Evolutionary conservation across 176 grass and related monocot species (phyloP).

Genomic region (Raddia distichophylla): DNA sequence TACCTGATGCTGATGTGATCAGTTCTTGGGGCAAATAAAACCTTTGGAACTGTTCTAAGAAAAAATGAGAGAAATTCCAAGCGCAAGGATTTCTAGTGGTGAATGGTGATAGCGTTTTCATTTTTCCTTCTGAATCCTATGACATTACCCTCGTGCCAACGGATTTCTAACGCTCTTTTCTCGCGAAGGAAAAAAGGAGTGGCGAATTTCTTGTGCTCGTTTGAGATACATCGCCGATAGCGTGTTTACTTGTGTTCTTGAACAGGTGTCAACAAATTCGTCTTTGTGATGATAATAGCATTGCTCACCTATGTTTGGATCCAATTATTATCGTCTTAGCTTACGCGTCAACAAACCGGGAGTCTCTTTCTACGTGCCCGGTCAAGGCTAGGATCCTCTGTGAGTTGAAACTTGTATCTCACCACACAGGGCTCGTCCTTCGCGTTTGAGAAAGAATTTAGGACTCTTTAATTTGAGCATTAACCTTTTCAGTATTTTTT

Average conservation of each 20-base stretch:
- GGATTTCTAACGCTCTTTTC: neutral
- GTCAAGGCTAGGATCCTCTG: slow-evolving; percentile 46
- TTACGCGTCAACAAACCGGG: slow-evolving; percentile 19
- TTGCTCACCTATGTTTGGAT: neutral
- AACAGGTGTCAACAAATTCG: neutral
- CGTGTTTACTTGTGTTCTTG: neutral
- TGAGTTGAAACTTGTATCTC: neutral
- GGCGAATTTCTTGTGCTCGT: neutral
- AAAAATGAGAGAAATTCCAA: neutral
- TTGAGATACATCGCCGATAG: too few relatives aligned
- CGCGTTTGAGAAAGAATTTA: too few relatives aligned
- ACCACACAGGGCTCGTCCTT: neutral
- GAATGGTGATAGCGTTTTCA: neutral
- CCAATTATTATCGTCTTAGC: slow-evolving; percentile 41
- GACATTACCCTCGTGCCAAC: neutral
- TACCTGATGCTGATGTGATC: slow-evolving; percentile 32
- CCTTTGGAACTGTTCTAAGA: slow-evolving; percentile 16
- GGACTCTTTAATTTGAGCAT: too few relatives aligned
- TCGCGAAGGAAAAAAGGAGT: neutral
- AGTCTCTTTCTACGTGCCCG: slow-evolving; percentile 33
- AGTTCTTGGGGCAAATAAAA: slow-evolving; percentile 10
- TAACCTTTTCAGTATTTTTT: too few relatives aligned
- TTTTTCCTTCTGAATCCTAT: neutral
- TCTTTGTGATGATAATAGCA: slow-evolving; percentile 7
- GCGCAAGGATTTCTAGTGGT: neutral